phyloP scores from a whole-genome alignment of 176 grass and related monocot species.

The Microstegium vimineum region DNA sequence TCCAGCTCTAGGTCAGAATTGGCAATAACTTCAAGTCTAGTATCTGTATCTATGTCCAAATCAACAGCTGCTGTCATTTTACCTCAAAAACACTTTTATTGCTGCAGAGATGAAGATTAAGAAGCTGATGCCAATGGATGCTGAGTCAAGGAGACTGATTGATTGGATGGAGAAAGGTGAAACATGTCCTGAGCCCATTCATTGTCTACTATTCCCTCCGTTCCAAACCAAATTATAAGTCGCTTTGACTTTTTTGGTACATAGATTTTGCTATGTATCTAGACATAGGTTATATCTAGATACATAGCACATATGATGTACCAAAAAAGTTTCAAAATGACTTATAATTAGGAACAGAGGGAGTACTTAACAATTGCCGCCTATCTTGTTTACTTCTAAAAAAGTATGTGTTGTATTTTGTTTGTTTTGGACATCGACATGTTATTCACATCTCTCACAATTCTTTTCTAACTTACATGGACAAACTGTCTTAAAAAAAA shows the following conservation, averaged over 20 bases:
- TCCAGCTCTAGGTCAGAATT: conserved; percentile 75
- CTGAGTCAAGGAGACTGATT: conserved; percentile 81
- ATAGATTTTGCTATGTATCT: too few species aligned
- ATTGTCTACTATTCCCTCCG: too few species aligned
- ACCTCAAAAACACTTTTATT: conserved; percentile 8
- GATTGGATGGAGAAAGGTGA: conserved; percentile 99
- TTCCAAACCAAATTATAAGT: too few species aligned
- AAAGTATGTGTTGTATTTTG: background rate
- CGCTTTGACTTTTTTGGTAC: too few species aligned
- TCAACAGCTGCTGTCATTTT: background rate
- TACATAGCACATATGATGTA: too few species aligned
- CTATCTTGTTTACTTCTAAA: background rate
- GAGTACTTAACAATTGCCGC: background rate
- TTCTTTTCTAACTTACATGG: background rate
- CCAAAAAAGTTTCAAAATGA: too few species aligned
- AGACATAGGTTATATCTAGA: too few species aligned
- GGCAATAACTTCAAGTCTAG: background rate
- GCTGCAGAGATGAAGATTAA: conserved; percentile 98
- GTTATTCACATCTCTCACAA: background rate
- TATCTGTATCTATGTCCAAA: conserved; percentile 13
- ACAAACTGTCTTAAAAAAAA: background rate
- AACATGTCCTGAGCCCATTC: conserved; percentile 9
- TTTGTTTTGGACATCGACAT: background rate
- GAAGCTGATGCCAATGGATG: conserved; percentile 97
- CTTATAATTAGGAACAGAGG: too few species aligned